phyloP scores from a whole-genome alignment of 345 rosid species.

The Corymbia maculata region DNA sequence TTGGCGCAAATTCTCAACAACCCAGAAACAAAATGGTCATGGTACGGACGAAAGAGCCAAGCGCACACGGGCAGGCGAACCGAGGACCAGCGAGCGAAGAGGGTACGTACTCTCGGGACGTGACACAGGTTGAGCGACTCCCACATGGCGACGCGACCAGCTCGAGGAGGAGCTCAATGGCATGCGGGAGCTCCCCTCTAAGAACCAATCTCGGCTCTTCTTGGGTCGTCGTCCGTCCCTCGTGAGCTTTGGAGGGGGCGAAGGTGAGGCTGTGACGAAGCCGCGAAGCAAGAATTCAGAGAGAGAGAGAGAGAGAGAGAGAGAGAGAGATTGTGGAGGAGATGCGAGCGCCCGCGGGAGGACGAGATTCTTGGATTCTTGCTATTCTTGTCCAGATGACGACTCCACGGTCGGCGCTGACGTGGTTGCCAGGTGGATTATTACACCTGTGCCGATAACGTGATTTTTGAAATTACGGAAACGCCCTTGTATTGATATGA shows the following conservation, averaged over 20 bases:
- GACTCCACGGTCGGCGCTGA: neutral
- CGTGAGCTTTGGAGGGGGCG: neutral
- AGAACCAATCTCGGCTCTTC: neutral
- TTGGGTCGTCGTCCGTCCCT: neutral
- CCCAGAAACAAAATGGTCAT: neutral
- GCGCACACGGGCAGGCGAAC: neutral
- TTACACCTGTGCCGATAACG: neutral
- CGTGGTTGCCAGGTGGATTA: neutral
- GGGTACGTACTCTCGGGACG: neutral
- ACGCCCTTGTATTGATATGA: neutral
- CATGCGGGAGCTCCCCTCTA: neutral
- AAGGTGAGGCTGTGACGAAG: neutral
- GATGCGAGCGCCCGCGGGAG: neutral
- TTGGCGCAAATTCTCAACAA: neutral
- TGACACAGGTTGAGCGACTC: neutral
- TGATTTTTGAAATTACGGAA: neutral
- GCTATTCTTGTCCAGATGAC: neutral
- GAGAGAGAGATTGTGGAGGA: neutral
- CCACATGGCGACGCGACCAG: neutral
- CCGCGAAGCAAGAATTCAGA: neutral
- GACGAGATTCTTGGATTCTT: neutral
- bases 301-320: rapidly evolving
- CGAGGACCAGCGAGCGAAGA: neutral
- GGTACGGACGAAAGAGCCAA: neutral
- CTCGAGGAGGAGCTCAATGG: neutral